Conservation (phyloP, 352 stramenopile genomes). For the Pythium oligandrum region DNA sequence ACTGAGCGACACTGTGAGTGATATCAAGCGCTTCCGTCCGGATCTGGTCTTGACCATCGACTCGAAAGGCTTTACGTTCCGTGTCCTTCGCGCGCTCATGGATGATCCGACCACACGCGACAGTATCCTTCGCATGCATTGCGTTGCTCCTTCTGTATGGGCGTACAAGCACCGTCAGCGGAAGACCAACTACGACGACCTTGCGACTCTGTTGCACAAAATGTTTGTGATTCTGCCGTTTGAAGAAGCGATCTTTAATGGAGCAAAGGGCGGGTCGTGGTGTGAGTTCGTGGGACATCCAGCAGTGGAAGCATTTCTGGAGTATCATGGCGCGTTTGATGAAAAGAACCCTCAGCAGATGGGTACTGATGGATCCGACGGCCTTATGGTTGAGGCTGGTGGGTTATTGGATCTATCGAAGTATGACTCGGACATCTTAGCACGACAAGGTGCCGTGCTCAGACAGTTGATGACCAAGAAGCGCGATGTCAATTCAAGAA, state of each 20-base stretch:
- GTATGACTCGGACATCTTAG: too few species aligned
- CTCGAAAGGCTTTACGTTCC: conserved; percentile 75
- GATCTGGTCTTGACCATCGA: conserved; percentile 75
- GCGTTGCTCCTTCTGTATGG: conserved; percentile 75
- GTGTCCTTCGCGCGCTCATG: conserved; percentile 44
- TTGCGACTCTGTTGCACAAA: conserved; percentile 40
- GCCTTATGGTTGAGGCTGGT: too few species aligned
- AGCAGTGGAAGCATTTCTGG: conserved; percentile 64
- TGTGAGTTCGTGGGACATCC: conserved; percentile 67
- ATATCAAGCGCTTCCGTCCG: conserved; percentile 44
- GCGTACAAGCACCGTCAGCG: conserved; percentile 53
- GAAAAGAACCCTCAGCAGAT: too few species aligned
- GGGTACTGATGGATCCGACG: too few species aligned
- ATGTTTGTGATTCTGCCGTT: conserved; percentile 77
- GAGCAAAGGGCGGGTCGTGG: conserved; percentile 14
- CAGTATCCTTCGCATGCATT: conserved; percentile 51
- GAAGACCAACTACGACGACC: conserved; percentile 23
- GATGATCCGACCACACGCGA: conserved; percentile 10
- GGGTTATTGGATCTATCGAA: too few species aligned
- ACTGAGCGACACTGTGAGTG: conserved; percentile 40
- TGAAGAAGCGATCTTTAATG: conserved; percentile 47
- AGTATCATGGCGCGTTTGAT: conserved; percentile 36
- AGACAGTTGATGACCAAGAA: too few species aligned
- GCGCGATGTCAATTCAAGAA: too few species aligned
- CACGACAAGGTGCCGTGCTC: too few species aligned